Base-by-base conservation (phyloP, 1,284 basidiomycete species). In the Serendipita sp. region DNA sequence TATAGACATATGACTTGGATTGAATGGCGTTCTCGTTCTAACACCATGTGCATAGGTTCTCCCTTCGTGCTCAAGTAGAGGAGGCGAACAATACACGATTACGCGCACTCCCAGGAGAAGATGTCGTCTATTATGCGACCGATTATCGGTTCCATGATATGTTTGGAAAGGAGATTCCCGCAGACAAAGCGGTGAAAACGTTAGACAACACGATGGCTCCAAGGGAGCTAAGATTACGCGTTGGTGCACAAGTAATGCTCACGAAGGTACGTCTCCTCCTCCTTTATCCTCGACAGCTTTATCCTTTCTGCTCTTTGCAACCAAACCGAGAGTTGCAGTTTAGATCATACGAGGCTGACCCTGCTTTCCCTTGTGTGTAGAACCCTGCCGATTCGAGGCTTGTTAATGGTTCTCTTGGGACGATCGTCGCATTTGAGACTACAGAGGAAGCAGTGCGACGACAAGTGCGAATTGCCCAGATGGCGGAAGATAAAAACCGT, bases 161-260 rank as follows among this genome's bases (percentile, higher is more conserved):
- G 34, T 35, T 22, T n/a, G n/a, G n/a, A 26, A 58, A 58, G 10
- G 17, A 17, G 8, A 35, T 58, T 10, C 6, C 17, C n/a, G 22
- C 26, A 29, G 53, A 58, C 1, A 8, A 8, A n/a, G 53, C 53
- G 4, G 12, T 10, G 15, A 58, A 58, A n/a, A 12, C 30, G 1
- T 26, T 58, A n/a, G 53, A 58, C n/a, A 26, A 58, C 2, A 58
- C 53, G 6, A 17, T 58, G 15, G 53, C 53, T 10, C 53, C 53
- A 30, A 17, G 53, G 22, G 53, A 6, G 8, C 26, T 58, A n/a
- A 58, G 8, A n/a, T 26, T 58, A 12, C 22, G 34, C 22, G 29
- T 58, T n/a, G 53, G 53, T 10, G 53, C 53, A 30, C 53, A 58
- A 35, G 53, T 58, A 1, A 58, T 58, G 53, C 53, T 58, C 53